These are phyloP conservation scores for Xylaria sp. DNA, from an alignment of 495 filamentous ascomycete genomes.

Conservation along the genomic window DNA sequence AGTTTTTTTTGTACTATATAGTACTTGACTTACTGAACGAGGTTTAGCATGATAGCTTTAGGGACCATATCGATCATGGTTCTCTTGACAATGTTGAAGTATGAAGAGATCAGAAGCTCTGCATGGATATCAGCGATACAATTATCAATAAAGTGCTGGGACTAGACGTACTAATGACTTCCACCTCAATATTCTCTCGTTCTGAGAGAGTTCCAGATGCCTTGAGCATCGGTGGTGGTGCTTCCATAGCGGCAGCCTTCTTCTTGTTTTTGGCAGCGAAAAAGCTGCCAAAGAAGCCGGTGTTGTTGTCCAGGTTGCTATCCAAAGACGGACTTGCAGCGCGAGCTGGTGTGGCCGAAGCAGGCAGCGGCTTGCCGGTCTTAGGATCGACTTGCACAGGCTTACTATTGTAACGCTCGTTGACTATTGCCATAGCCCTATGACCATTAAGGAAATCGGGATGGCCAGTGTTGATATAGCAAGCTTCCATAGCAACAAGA, in stretches of 20 bases:
- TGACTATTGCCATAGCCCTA: slow-evolving; percentile 96
- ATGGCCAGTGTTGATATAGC: slow-evolving; percentile 98
- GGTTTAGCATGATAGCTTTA: slow-evolving; percentile 97
- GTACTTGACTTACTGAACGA: slow-evolving; percentile 78
- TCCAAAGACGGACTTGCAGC: slow-evolving; percentile 72
- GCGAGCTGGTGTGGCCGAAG: slow-evolving; percentile 65
- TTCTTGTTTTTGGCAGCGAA: slow-evolving; percentile 99
- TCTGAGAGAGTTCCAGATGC: slow-evolving; percentile 91
- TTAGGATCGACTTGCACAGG: slow-evolving; percentile 98
- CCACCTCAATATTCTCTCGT: slow-evolving; percentile 91
- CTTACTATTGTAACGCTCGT: slow-evolving; percentile 84
- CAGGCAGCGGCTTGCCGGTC: slow-evolving; percentile 91
- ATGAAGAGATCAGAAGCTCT: slow-evolving; percentile 95
- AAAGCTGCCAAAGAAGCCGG: slow-evolving; percentile 96
- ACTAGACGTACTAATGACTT: slow-evolving; percentile 92
- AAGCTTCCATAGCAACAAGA: slow-evolving; percentile 92
- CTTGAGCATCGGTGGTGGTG: slow-evolving; percentile 91
- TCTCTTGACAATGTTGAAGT: slow-evolving; percentile 96
- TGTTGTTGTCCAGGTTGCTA: slow-evolving; percentile 59
- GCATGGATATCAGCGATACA: slow-evolving; percentile 34
- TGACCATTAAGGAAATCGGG: slow-evolving; percentile 98
- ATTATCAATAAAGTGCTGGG: slow-evolving; percentile 22
- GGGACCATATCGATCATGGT: slow-evolving; percentile 99
- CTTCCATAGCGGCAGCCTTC: slow-evolving; percentile 99
- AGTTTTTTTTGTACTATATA: not conserved